phyloP scores from a whole-genome alignment of 2,329 filamentous ascomycete genomes.

The Balansia obtecta region DNA sequence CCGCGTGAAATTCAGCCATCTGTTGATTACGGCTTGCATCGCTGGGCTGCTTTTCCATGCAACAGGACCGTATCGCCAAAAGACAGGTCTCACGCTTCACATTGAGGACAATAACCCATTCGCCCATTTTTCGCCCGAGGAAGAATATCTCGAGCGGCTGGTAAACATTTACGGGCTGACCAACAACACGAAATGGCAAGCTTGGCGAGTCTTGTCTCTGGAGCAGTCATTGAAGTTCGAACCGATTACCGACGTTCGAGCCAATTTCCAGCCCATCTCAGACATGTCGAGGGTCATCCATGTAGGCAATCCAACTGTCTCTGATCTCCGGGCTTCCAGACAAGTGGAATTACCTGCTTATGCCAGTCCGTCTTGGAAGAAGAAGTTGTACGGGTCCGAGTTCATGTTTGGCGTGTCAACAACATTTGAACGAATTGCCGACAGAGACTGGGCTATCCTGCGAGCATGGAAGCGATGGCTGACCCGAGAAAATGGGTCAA shows the following conservation, averaged over 20 bases:
- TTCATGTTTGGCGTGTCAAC: conserved; percentile 32
- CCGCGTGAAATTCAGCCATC: conserved; percentile 12
- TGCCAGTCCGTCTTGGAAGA: conserved; percentile 16
- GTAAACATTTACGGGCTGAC: conserved; percentile 16
- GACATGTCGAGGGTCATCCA: conserved; percentile 14
- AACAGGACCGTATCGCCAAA: conserved; percentile 8
- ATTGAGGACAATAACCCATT: conserved; percentile 8
- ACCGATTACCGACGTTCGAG: conserved; percentile 17
- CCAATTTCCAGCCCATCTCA: conserved; percentile 19
- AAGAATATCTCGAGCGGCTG: conserved; percentile 19
- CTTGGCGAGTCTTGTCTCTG: conserved; percentile 20
- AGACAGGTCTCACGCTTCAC: conserved; percentile 3
- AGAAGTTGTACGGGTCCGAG: conserved; percentile 25
- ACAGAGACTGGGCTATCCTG: conserved; percentile 26
- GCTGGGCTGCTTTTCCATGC: conserved; percentile 14
- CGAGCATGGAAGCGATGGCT: conserved; percentile 34
- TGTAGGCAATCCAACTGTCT: conserved; percentile 12
- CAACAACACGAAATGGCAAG: conserved; percentile 20
- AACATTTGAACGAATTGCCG: conserved; percentile 26
- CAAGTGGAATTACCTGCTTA: conserved; percentile 22
- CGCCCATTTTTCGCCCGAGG: conserved; percentile 16
- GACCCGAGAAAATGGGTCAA: conserved; percentile 25
- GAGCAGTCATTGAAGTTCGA: conserved; percentile 16
- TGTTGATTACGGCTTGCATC: conserved; percentile 15
- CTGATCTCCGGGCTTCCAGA: conserved; percentile 16